phyloP scores from a whole-genome alignment of 257 asterid genomes.

The Eucommia ulmoides region DNA sequence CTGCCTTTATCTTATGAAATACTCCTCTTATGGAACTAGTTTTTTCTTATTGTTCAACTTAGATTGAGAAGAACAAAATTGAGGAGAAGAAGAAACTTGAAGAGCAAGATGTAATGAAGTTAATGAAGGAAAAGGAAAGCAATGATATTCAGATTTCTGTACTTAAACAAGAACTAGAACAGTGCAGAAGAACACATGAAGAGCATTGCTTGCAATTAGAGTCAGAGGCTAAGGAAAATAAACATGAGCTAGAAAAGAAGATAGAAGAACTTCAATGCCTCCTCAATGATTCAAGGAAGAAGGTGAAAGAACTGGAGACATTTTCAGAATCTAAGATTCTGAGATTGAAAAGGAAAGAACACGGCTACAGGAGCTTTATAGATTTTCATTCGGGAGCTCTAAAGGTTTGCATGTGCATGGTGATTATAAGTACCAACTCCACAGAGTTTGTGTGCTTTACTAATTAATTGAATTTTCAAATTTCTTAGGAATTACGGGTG shows the following conservation, averaged over 20 bases:
- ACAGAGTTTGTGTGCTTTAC: too few relatives aligned
- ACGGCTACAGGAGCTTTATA: conserved; percentile 49
- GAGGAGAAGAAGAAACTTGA: conserved; percentile 61
- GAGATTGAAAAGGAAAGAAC: conserved; percentile 76
- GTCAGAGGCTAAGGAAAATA: conserved; percentile 41
- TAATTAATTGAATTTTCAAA: conserved; percentile 5
- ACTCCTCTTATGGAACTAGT: background rate
- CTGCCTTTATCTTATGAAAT: background rate
- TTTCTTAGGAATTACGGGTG: conserved; percentile 54
- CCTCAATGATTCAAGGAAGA: conserved; percentile 54
- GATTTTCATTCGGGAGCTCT: conserved; percentile 61
- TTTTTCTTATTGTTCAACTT: conserved; percentile 16
- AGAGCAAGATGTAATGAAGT: conserved; percentile 34
- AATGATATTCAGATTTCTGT: conserved; percentile 46
- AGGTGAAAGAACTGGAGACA: conserved; percentile 70
- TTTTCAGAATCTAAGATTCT: conserved; percentile 62
- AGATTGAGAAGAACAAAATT: conserved; percentile 60
- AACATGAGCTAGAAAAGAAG: conserved; percentile 45
- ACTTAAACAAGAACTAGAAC: conserved; percentile 39
- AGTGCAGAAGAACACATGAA: conserved; percentile 41
- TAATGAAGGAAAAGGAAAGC: conserved; percentile 47
- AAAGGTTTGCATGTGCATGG: conserved; percentile 38
- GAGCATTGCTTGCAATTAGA: conserved; percentile 36
- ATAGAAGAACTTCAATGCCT: conserved; percentile 49
- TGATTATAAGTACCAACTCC: too few relatives aligned